These are phyloP conservation scores for Solanum peruvianum DNA, from an alignment of 257 asterid genomes.

Conservation along the genomic window DNA sequence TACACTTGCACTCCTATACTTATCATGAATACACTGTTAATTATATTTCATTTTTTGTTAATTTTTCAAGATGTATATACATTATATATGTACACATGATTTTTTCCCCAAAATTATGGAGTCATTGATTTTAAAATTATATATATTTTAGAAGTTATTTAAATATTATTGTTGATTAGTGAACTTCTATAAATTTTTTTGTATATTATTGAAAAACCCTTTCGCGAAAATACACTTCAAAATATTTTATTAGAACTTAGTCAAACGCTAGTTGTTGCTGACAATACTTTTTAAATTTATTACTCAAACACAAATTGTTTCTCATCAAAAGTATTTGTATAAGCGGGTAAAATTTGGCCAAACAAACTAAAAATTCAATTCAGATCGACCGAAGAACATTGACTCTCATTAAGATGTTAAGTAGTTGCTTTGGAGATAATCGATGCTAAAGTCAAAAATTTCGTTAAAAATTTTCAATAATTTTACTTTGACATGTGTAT, in stretches of 20 bases:
- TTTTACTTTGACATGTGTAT: neutral
- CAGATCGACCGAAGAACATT: neutral
- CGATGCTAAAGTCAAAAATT: neutral
- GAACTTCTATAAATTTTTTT: too few species aligned
- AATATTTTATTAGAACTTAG: too few species aligned
- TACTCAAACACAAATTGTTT: too few species aligned
- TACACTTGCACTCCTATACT: too few species aligned
- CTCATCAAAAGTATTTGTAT: neutral
- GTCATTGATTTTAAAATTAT: neutral
- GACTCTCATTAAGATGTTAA: neutral
- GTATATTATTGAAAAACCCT: too few species aligned
- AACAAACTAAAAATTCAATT: neutral
- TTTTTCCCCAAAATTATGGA: accelerated
- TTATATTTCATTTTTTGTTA: too few species aligned
- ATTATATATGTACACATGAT: too few species aligned
- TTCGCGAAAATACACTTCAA: too few species aligned
- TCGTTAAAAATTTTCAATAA: neutral
- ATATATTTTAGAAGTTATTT: neutral
- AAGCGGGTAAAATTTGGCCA: neutral
- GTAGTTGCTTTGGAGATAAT: neutral
- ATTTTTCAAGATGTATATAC: too few species aligned
- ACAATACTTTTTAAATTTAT: neutral
- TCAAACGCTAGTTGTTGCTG: neutral
- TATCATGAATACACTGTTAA: accelerated
- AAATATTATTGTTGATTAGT: too few species aligned